phyloP scores from a whole-genome alignment of 495 filamentous ascomycete species.

The Daldinia loculata region DNA sequence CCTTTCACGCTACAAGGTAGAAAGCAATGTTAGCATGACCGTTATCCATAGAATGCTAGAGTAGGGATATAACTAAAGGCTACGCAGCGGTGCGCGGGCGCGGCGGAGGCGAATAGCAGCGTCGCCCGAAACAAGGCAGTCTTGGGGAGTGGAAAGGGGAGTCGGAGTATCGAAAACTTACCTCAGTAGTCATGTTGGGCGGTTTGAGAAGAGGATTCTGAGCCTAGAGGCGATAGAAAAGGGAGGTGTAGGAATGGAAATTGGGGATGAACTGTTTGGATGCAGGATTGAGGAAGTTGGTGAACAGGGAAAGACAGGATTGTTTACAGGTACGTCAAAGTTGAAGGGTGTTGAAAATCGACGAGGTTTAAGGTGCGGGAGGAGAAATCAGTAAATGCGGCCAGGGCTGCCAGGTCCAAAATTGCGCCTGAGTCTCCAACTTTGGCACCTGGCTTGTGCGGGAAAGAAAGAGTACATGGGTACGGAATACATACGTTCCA shows the following conservation, averaged over 20 bases:
- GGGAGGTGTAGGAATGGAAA: conserved; percentile 38
- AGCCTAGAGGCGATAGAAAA: conserved; percentile 40
- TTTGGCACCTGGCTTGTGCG: conserved; percentile 42
- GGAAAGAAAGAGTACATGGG: conserved; percentile 20
- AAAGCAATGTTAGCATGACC: conserved; percentile 54
- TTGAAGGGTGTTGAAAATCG: conserved; percentile 45
- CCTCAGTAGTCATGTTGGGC: conserved; percentile 72
- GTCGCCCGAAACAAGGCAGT: conserved; percentile 43
- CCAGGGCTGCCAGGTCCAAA: conserved; percentile 40
- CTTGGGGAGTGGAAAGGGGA: conserved; percentile 35
- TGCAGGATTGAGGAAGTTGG: conserved; percentile 29
- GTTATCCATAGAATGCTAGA: conserved; percentile 24
- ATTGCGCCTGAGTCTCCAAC: conserved; percentile 40
- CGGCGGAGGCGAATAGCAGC: conserved; percentile 41
- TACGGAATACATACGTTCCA: conserved; percentile 19
- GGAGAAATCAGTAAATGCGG: conserved; percentile 46
- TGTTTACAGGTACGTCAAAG: conserved; percentile 48
- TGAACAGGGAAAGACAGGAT: conserved; percentile 39
- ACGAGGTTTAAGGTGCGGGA: conserved; percentile 50
- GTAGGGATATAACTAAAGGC: conserved; percentile 14
- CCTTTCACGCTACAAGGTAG: conserved; percentile 78
- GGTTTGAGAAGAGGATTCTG: conserved; percentile 25
- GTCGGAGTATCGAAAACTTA: conserved; percentile 54
- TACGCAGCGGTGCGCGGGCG: conserved; percentile 34
- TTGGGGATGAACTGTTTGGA: conserved; percentile 36